A percentile compares a stretch with the other conserved stretches of the same genome.
phyloP scores from a whole-genome alignment of 2,329 filamentous ascomycete species.

The Scedosporium apiospermum region DNA sequence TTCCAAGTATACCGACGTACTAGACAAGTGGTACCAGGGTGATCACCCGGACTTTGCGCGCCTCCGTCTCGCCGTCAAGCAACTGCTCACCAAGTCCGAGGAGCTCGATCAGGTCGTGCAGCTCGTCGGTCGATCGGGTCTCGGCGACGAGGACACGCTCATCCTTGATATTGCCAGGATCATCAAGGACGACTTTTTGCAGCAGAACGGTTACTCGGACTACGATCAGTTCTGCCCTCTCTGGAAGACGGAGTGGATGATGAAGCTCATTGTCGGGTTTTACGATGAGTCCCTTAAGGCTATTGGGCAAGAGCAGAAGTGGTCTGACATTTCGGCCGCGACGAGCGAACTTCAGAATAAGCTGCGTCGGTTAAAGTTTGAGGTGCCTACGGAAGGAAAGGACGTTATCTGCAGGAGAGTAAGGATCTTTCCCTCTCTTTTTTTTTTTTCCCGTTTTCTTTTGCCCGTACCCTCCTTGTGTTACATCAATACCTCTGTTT shows the following conservation, averaged over 20 bases:
- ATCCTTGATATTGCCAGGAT: slow-evolving; percentile 85
- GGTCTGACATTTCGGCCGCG: slow-evolving; percentile 86
- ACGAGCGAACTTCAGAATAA: slow-evolving; percentile 79
- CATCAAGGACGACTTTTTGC: slow-evolving; percentile 96
- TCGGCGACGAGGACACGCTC: slow-evolving; percentile 97
- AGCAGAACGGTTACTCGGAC: slow-evolving; percentile 98
- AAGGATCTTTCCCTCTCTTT: slow-evolving; percentile 19
- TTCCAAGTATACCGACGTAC: slow-evolving; percentile 84
- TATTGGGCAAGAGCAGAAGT: slow-evolving; percentile 79
- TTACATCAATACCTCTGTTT: not conserved
- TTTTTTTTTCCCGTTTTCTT: not conserved
- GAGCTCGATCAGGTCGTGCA: slow-evolving; percentile 98
- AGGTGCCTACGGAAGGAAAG: slow-evolving; percentile 78
- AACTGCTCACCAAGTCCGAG: slow-evolving; percentile 88
- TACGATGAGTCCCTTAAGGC: slow-evolving; percentile 97
- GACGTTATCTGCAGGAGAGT: slow-evolving; percentile 78
- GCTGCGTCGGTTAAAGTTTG: slow-evolving; percentile 92
- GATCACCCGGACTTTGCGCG: slow-evolving; percentile 89
- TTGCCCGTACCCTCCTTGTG: not conserved
- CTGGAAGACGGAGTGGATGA: slow-evolving; percentile 99
- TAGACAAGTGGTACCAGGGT: slow-evolving; percentile 94
- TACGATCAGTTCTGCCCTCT: slow-evolving; percentile 99
- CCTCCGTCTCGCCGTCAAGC: slow-evolving; percentile 85
- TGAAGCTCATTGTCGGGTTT: slow-evolving; percentile 98
- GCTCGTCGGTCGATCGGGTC: slow-evolving; percentile 91